A percentile compares a stretch with the other conserved stretches of the same genome.
phyloP scores from a whole-genome alignment of 129 eudicot genomes.

The Saposhnikovia divaricata region DNA sequence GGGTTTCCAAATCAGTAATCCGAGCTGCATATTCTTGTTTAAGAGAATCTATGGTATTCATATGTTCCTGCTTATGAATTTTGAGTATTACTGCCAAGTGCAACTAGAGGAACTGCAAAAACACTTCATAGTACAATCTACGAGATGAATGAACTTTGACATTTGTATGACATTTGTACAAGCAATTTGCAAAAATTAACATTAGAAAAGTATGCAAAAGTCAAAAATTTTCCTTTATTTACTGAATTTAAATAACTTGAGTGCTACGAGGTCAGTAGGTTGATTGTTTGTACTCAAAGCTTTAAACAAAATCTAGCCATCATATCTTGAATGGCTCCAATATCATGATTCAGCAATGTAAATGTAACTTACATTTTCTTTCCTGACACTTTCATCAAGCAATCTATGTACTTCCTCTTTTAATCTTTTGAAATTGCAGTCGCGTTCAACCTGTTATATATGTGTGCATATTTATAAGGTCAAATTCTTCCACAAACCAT shows the following conservation, averaged over 20 bases:
- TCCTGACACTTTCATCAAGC: slow-evolving; percentile 28
- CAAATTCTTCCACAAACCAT: not conserved
- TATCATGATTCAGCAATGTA: not conserved
- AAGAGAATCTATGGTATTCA: slow-evolving; percentile 33
- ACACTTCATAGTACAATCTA: not conserved
- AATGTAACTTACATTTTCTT: slow-evolving; percentile 38
- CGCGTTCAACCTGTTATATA: slow-evolving; percentile 39
- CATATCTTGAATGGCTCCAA: not conserved
- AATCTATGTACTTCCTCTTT: slow-evolving; percentile 50
- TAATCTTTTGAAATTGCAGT: slow-evolving; percentile 30
- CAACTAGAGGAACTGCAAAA: not conserved
- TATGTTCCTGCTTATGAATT: slow-evolving; percentile 34
- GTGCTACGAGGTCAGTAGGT: not conserved
- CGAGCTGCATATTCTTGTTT: slow-evolving; percentile 35
- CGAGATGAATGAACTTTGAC: not conserved
- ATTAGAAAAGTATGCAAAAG: not conserved
- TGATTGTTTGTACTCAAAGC: not conserved
- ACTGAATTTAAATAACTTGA: not conserved
- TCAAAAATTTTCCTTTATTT: not conserved
- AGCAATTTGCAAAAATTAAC: not conserved
- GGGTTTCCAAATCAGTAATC: slow-evolving; percentile 35
- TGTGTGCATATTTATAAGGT: not conserved
- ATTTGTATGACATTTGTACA: too few relatives aligned
- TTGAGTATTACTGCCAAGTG: not conserved
- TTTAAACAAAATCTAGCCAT: not conserved